These are phyloP conservation scores for Ambispora gerdemannii DNA, from an alignment of 192 early-diverging fungal species.

Conservation along the genomic window DNA sequence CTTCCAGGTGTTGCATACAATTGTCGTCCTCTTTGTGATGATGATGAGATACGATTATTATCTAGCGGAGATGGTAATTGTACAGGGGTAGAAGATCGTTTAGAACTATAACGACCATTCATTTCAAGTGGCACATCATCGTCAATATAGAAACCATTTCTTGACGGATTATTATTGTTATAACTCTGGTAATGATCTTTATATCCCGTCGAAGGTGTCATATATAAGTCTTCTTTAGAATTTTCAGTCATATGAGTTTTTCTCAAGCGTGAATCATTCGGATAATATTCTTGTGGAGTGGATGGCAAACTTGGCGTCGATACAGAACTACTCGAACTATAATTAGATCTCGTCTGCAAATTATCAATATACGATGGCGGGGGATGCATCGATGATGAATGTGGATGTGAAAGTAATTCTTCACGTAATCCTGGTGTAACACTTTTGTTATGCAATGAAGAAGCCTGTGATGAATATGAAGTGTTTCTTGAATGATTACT, in stretches of 20 bases:
- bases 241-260: not conserved
- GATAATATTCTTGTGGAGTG: slow-evolving; percentile 22
- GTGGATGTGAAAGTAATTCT: not conserved
- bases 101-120: not conserved
- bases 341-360: not conserved
- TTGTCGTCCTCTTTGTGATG: not conserved
- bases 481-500: slow-evolving; percentile 14
- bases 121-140: slow-evolving; percentile 5
- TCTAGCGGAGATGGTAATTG: not conserved
- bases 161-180: not conserved
- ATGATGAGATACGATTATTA: not conserved
- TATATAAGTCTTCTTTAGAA: not conserved
- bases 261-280: slow-evolving; percentile 3
- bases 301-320: slow-evolving; percentile 25
- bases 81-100: not conserved
- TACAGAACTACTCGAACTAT: slow-evolving; percentile 24
- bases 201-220: not conserved
- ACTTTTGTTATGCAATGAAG: not conserved
- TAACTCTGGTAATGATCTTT: slow-evolving; percentile 9
- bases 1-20: not conserved
- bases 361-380: slow-evolving; percentile 8
- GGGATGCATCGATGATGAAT: not conserved
- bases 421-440: not conserved
- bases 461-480: slow-evolving; percentile 11
- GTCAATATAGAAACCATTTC: slow-evolving; percentile 13